Evolutionary conservation across 441 rosid genomes (phyloP).

Genomic region (Lepidium campestre): DNA sequence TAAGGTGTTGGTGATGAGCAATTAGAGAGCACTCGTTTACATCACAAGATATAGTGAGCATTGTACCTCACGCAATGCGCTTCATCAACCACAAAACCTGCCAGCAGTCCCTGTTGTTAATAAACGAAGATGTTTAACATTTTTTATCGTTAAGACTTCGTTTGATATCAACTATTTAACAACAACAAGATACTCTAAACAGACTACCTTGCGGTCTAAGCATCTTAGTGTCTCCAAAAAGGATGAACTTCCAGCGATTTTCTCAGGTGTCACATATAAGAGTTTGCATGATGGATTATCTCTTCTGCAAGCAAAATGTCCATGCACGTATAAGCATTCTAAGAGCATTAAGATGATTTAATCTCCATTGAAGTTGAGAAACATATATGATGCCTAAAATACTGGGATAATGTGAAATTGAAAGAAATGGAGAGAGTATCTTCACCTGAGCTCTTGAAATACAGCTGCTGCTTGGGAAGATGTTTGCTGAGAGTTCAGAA

Average conservation of each 20-base stretch:
- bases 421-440: slow-evolving; percentile 7
- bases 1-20: not conserved
- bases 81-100: slow-evolving; percentile 92
- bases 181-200: not conserved
- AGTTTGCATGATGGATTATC: slow-evolving; percentile 84
- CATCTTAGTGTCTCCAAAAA: slow-evolving; percentile 60
- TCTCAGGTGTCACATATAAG: slow-evolving; percentile 88
- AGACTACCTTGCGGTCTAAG: slow-evolving; percentile 60
- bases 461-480: slow-evolving; percentile 77
- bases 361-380: not conserved
- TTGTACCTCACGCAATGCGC: slow-evolving; percentile 89
- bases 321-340: slow-evolving; percentile 2
- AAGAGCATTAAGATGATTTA: not conserved
- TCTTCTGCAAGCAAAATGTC: slow-evolving; percentile 35
- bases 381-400: not conserved
- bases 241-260: slow-evolving; percentile 65
- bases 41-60: not conserved
- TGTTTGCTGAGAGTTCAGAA: slow-evolving; percentile 87
- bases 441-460: slow-evolving; percentile 77
- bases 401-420: not conserved
- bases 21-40: not conserved
- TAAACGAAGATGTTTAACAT: not conserved
- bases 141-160: not conserved
- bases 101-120: slow-evolving; percentile 55
- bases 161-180: slow-evolving; percentile 5